These are phyloP conservation scores for Gamsiella multidivaricata DNA, from an alignment of 192 early-diverging fungal genomes.

Conservation along the genomic window DNA sequence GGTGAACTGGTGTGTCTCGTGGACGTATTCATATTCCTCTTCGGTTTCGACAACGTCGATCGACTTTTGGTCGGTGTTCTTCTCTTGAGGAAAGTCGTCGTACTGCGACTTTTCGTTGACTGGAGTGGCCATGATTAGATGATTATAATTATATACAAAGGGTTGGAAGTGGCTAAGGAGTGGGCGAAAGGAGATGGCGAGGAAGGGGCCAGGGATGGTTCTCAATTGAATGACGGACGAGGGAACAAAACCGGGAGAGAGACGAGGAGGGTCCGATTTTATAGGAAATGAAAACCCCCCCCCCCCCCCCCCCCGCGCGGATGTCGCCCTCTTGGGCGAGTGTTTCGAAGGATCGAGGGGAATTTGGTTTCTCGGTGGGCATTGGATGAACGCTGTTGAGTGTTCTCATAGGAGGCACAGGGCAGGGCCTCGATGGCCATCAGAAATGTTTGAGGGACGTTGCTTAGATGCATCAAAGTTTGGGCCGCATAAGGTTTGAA, in stretches of 20 bases:
- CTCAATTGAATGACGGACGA: constrained; percentile 4
- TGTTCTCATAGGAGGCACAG: no score
- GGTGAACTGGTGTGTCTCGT: constrained; percentile 40
- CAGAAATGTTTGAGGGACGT: no score
- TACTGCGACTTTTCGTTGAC: constrained; percentile 7
- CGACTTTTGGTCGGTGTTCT: neutral
- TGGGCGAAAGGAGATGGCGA: neutral
- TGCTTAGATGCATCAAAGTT: no score
- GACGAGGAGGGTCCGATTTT: neutral
- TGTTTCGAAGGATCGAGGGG: no score
- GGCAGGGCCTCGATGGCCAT: no score
- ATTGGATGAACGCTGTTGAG: no score
- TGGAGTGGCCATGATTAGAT: neutral
- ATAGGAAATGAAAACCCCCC: neutral
- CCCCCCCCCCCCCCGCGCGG: no score
- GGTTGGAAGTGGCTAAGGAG: neutral
- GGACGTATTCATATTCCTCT: constrained; percentile 28
- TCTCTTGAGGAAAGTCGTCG: neutral
- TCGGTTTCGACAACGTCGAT: constrained; percentile 18
- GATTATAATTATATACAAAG: neutral
- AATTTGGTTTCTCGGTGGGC: no score
- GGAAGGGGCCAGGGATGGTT: neutral
- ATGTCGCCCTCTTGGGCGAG: no score
- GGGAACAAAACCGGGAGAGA: neutral
- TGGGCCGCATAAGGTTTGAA: no score